A percentile compares a stretch with the other conserved stretches of the same genome.
These are phyloP conservation scores for Citrus unshiu DNA, from an alignment of 345 rosid genomes.

Conservation along the genomic window DNA sequence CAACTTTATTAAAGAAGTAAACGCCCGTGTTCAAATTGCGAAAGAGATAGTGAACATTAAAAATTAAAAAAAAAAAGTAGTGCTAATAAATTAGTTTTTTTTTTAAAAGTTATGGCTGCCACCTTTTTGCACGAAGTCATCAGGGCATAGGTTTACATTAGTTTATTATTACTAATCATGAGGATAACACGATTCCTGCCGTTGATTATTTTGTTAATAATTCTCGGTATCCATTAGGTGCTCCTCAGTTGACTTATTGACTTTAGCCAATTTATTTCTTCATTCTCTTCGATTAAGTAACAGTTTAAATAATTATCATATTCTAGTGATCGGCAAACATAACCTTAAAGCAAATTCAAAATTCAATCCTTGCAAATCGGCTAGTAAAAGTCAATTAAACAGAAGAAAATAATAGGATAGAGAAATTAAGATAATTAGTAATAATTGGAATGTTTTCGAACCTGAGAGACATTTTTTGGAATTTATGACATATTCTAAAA, in stretches of 20 bases:
- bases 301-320: not conserved
- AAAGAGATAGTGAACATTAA: too few species aligned
- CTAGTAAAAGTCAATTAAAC: not conserved
- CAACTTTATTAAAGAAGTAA: too few species aligned
- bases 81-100: not conserved
- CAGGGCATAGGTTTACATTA: not conserved
- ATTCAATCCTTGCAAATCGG: not conserved
- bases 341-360: not conserved
- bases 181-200: not conserved
- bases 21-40: too few species aligned
- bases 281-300: not conserved
- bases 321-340: not conserved
- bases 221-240: not conserved
- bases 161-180: not conserved
- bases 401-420: not conserved
- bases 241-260: not conserved
- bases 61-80: not conserved
- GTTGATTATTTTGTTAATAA: not conserved
- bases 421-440: too few species aligned
- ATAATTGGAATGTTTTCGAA: too few species aligned
- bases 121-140: not conserved
- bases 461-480: too few species aligned
- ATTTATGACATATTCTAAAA: too few species aligned
- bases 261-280: not conserved
- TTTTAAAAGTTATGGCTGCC: not conserved